A percentile compares a stretch with the other conserved stretches of the same genome.
phyloP scores from a whole-genome alignment of 805 yeast species.

The Monosporozyma aquatica region DNA sequence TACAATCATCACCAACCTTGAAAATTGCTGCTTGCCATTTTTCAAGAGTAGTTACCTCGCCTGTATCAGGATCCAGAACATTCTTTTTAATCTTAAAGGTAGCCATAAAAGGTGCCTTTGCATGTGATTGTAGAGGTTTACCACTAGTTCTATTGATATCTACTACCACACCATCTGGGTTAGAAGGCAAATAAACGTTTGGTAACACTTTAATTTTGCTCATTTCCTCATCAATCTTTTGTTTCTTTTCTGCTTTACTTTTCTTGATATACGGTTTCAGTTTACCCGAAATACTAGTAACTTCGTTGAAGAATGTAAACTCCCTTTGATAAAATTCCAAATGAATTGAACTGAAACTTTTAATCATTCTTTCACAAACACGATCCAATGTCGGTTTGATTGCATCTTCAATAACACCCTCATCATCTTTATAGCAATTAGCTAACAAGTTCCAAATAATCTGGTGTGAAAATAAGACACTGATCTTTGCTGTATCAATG shows the following conservation, averaged over 20 bases:
- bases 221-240: slow-evolving; percentile 95
- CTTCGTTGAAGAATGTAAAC: slow-evolving; percentile 81
- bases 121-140: slow-evolving; percentile 92
- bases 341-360: slow-evolving; percentile 52
- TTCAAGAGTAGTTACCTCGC: slow-evolving; percentile 41
- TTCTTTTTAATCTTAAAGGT: slow-evolving; percentile 74
- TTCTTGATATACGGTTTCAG: slow-evolving; percentile 90
- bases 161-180: slow-evolving; percentile 90
- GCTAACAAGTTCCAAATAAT: slow-evolving; percentile 98
- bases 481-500: slow-evolving; percentile 82
- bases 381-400: slow-evolving; percentile 76
- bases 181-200: slow-evolving; percentile 89
- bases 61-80: slow-evolving; percentile 33
- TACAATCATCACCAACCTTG: slow-evolving; percentile 98
- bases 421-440: slow-evolving; percentile 84
- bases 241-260: slow-evolving; percentile 91
- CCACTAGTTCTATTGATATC: slow-evolving; percentile 91
- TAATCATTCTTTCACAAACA: slow-evolving; percentile 56
- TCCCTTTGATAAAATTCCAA: slow-evolving; percentile 66
- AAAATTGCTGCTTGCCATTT: slow-evolving; percentile 93
- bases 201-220: slow-evolving; percentile 57
- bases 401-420: slow-evolving; percentile 66
- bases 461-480: slow-evolving; percentile 91
- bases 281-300: slow-evolving; percentile 89
- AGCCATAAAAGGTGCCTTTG: slow-evolving; percentile 98